Evolutionary conservation across 2,329 filamentous ascomycete genomes (phyloP), one percentile per base, ranked within the genome.

Genomic region (Fusarium pininemorale): DNA sequence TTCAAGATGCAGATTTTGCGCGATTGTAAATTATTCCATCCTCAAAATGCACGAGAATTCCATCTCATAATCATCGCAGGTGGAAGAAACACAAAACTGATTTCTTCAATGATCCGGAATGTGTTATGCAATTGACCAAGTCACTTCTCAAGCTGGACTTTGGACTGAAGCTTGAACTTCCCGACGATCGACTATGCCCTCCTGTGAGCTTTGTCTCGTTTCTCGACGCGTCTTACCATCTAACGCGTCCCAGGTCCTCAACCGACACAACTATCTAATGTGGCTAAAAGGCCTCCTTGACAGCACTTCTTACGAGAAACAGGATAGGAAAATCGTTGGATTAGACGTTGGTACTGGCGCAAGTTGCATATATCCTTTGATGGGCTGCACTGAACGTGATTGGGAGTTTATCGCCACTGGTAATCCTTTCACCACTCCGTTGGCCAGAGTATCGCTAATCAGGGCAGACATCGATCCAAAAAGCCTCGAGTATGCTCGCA

Each of bases 341-440:
- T 83, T 98, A 5, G 95, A 98, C 75, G 92, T 98, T 70, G 96
- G 96, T 45, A 97, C 95, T 2, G 96, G 96, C 5, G 94, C 96
- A 22, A 97, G 94, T 75, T 92, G 92, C 77, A 97, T 99, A 76
- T 99, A 98, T 79, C 93, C 95, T 5, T 88, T 98, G 4, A 87
- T 99, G 2, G 94, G 91, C 26, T 94, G 93, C 75, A 82, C 86
- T 1, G 89, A 92, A 67, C 88, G 93, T 2, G 87, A 89, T 7
- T 98, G 95, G 95, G 87, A 83, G 5, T 95, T 95, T 73, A 81
- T 91, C 38, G 93, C 89, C 3, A 94, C 92, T 11, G 84, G 86
- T 86, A 68, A 26, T 71, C 38, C 20, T 20, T 5, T 14, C 22
- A 16, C 12, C 14, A 16, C 12, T 12, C 4, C 24, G 10, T 22